Base-by-base conservation (phyloP, 345 rosid genomes). In the Syzygium jambos region DNA sequence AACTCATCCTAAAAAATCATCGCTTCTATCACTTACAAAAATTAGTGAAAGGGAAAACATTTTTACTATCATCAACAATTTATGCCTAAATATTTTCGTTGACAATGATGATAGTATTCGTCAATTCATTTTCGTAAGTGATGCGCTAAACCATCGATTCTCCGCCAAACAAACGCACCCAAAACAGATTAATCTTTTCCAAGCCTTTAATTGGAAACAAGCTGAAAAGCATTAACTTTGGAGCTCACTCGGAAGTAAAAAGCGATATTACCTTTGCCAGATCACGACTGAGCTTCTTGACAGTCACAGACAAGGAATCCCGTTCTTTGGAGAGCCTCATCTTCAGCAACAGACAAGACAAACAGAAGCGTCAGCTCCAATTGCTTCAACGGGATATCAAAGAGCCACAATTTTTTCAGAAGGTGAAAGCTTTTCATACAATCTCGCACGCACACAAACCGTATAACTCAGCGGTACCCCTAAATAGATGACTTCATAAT, bases 251-350 rank as follows among this genome's bases (percentile, higher is more conserved):
- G 10, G 41, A 49, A 86, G 80, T 46, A 68, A 86, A 68, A 86
- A 86, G 59, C 21, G 63, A 17, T 53, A 84, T 91, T 89, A 94
- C 99, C 98, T 96, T 97, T 56, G 95, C 89, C 86, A 93, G 93
- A 91, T 97, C 98, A 87, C 97, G 98, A 89, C 93, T 91, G 53
- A 96, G 98, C 89, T 95, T 95, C 94, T 94, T 97, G 51, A 92
- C 95, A 22, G 95, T 95, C 90, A 92, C 52, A 12, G 94, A 93
- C 90, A 97, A 87, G 38, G 97, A 93, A 91, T 97, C 99, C 17
- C 96, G 93, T 57, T 96, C 98, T 92, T 93, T 92, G 7, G 93
- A 88, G 84, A 97, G 95, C 89, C 95, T 94, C 89, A 90, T 91
- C 99, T 97, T 86, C 93, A 90, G 78, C 51, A 23, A 56, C 87